These are phyloP conservation scores for Suhomyces kunorum DNA, from an alignment of 1,139 yeast genomes.

Conservation along the genomic window DNA sequence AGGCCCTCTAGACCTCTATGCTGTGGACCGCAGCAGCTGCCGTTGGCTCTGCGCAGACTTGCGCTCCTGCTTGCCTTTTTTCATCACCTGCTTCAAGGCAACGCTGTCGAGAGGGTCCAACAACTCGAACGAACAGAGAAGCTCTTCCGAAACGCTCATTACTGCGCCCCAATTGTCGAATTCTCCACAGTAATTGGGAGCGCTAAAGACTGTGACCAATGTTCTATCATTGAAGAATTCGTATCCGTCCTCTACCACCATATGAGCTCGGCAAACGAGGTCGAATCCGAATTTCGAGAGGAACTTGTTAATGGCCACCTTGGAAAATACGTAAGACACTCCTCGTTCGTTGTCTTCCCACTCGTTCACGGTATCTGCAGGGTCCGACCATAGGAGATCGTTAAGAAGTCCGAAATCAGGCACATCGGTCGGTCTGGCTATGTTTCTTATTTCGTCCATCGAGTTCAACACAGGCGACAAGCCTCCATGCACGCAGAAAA, in stretches of 20 bases:
- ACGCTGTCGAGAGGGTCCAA: constrained; percentile 91
- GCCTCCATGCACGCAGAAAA: constrained; percentile 98
- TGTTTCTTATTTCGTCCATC: constrained; percentile 88
- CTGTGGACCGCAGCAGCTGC: constrained; percentile 5
- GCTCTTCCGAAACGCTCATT: constrained; percentile 92
- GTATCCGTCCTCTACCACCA: constrained; percentile 99
- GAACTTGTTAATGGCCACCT: constrained; percentile 90
- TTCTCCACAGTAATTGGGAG: constrained; percentile 98
- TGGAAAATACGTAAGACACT: constrained; percentile 92
- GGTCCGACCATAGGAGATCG: constrained; percentile 95
- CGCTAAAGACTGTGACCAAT: constrained; percentile 90
- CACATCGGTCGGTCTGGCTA: constrained; percentile 94
- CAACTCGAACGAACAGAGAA: constrained; percentile 87
- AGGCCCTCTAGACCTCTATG: constrained; percentile 3
- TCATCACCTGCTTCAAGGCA: constrained; percentile 91
- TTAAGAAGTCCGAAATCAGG: constrained; percentile 93
- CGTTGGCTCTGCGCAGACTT: constrained; percentile 51
- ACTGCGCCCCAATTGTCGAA: constrained; percentile 99
- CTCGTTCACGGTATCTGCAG: constrained; percentile 90
- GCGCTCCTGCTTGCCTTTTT: constrained; percentile 79
- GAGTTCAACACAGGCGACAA: constrained; percentile 86
- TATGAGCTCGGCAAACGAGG: constrained; percentile 94
- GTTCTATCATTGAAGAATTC: constrained; percentile 95
- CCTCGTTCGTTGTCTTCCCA: constrained; percentile 99
- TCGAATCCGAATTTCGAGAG: constrained; percentile 87